These are phyloP conservation scores for Sporisorium reilianum DNA, from an alignment of 1,284 basidiomycete species.

Conservation along the genomic window DNA sequence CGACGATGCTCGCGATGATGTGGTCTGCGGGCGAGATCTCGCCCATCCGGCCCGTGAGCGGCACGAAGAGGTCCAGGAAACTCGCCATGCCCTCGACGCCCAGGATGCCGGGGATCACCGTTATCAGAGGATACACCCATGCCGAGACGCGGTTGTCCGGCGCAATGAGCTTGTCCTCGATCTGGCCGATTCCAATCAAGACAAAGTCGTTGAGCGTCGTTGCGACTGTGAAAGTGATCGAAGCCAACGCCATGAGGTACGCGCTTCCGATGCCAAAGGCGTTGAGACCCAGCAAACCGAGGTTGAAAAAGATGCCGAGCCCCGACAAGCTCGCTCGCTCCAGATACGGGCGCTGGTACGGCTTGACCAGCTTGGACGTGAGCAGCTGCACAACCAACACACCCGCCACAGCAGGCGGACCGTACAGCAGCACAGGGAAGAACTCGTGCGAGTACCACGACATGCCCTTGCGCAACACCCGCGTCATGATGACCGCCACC, in stretches of 20 bases:
- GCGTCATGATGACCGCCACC: conserved; percentile 79
- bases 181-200: conserved; percentile 52
- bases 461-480: conserved; percentile 75
- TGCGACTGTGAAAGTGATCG: conserved; percentile 71
- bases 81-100: conserved; percentile 79
- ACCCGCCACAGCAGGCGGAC: conserved; percentile 75
- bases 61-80: conserved; percentile 88
- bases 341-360: conserved; percentile 58
- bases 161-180: conserved; percentile 52
- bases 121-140: conserved; percentile 52
- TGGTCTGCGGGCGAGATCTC: conserved; percentile 77
- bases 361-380: conserved; percentile 74
- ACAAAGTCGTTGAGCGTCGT: conserved; percentile 62
- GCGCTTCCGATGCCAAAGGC: conserved; percentile 78
- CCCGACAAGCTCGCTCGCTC: conserved; percentile 62
- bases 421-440: conserved; percentile 81
- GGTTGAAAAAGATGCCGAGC: conserved; percentile 52
- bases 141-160: conserved; percentile 60
- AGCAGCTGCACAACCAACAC: conserved; percentile 77
- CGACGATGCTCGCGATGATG: conserved; percentile 79
- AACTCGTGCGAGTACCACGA: conserved; percentile 75
- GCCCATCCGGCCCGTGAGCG: conserved; percentile 77
- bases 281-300: conserved; percentile 71
- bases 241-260: conserved; percentile 76
- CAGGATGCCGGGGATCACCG: conserved; percentile 75